Base-by-base conservation (phyloP, 2,329 filamentous ascomycete species). In the Fonsecaea erecta region DNA sequence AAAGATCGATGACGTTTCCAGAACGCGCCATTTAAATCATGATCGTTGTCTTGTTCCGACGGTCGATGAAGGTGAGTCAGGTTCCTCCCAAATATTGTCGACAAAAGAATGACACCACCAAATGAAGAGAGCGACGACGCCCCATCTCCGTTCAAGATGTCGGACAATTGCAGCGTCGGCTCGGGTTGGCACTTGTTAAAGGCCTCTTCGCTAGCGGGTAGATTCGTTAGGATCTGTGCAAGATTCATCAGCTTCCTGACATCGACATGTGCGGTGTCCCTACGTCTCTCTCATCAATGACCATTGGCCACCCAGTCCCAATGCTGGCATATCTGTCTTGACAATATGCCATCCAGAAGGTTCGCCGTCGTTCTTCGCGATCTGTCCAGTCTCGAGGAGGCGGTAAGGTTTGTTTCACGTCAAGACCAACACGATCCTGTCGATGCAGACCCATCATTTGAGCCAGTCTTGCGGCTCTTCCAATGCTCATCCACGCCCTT, bases 301-400 rank as follows among this genome's bases (percentile, higher is more conserved):
- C 88, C 91, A 98, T 94, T 0, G 95, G 95, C 95, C 95, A 98
- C 6, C 95, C 95, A 1, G 95, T 98, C 35, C 95, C 95, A 63
- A 97, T 95, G 73, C 93, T 97, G 5, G 93, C 91, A 78, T 97
- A 98, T 59, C 95, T 87, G 74, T 98, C 95, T 68, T 93, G 82
- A 71, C 90, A 92, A 74, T 97, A 98, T 2, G 90, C 87, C 87
- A 95, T 90, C 95, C 95, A 99, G 71, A 98, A 98, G 0, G 93
- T 96, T 69, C 95, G 85, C 59, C 95, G 85, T 70, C 95, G 85
- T 76, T 99, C 95, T 79, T 98, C 95, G 62, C 87, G 85, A 75
- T 98, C 95, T 0, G 91, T 96, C 93, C 93, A 97, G 77, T 99
- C 95, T 74, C 89, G 89, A 1, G 95, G 88, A 0, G 91, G 90